These are phyloP conservation scores for Peltaster fructicola DNA, from an alignment of 2,329 filamentous ascomycete genomes.

Conservation along the genomic window DNA sequence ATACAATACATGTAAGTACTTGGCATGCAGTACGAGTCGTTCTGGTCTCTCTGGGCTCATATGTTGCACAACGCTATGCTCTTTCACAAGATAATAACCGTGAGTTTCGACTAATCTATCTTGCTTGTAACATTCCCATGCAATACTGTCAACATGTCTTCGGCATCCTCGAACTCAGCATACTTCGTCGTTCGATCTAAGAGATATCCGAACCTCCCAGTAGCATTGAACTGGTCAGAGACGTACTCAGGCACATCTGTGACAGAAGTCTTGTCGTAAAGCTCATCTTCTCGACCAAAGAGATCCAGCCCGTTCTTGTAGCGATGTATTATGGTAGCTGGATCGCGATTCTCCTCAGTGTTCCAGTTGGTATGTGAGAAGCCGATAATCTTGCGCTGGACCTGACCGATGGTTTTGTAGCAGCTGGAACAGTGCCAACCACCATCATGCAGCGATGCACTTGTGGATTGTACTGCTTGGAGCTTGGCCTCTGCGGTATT, in stretches of 20 bases:
- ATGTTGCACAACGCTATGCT: too few relatives aligned
- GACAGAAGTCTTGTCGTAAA: slow-evolving; percentile 31
- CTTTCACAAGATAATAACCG: too few relatives aligned
- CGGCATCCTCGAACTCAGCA: slow-evolving; percentile 22
- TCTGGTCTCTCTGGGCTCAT: too few relatives aligned
- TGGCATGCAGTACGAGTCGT: too few relatives aligned
- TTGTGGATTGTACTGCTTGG: slow-evolving; percentile 20
- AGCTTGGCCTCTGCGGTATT: slow-evolving; percentile 4
- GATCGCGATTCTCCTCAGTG: slow-evolving; percentile 29
- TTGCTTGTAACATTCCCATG: too few relatives aligned
- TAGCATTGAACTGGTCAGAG: slow-evolving; percentile 10
- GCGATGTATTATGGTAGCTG: slow-evolving; percentile 31
- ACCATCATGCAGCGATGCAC: slow-evolving; percentile 31
- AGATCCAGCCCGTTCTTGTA: slow-evolving; percentile 37
- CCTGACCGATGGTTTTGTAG: slow-evolving; percentile 37
- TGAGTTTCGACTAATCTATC: too few relatives aligned
- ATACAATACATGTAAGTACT: too few relatives aligned
- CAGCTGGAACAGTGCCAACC: slow-evolving; percentile 47
- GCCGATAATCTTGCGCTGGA: slow-evolving; percentile 37
- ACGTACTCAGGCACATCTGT: slow-evolving; percentile 40
- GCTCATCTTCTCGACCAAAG: slow-evolving; percentile 33
- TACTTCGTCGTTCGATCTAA: slow-evolving; percentile 23
- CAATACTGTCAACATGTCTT: too few relatives aligned
- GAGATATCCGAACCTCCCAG: slow-evolving; percentile 21
- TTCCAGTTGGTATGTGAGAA: slow-evolving; percentile 41